phyloP scores from a whole-genome alignment of 2,329 filamentous ascomycete genomes.

The Cadophora sp. region DNA sequence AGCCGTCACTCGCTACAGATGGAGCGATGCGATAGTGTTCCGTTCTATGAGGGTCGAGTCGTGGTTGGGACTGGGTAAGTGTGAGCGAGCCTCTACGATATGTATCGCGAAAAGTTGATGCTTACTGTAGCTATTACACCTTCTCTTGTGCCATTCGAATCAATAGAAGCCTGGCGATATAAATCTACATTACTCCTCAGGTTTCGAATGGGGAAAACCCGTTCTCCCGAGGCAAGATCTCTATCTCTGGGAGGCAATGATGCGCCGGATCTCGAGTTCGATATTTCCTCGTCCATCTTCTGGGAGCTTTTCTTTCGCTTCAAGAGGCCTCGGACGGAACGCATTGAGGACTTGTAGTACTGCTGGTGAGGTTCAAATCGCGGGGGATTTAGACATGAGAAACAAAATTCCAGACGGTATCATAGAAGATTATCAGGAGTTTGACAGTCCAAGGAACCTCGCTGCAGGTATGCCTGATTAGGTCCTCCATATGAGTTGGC shows the following conservation, averaged over 20 bases:
- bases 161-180: not conserved
- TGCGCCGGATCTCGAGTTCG: slow-evolving; percentile 24
- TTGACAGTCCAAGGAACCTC: not conserved
- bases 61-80: not conserved
- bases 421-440: not conserved
- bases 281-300: slow-evolving; percentile 17
- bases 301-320: slow-evolving; percentile 33
- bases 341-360: not conserved
- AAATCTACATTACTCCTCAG: slow-evolving; percentile 24
- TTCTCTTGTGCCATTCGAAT: not conserved
- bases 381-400: slow-evolving; percentile 5
- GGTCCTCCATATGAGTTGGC: not conserved
- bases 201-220: slow-evolving; percentile 41
- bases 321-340: slow-evolving; percentile 38
- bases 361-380: not conserved
- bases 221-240: slow-evolving; percentile 27
- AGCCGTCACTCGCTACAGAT: not conserved
- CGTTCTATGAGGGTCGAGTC: not conserved
- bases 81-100: not conserved
- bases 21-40: slow-evolving; percentile 26
- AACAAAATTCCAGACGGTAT: not conserved
- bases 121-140: slow-evolving; percentile 2
- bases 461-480: not conserved
- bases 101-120: not conserved
- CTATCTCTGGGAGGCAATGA: slow-evolving; percentile 26